Base-by-base conservation (phyloP, 2,329 filamentous ascomycete species). In the Cryphonectria nitschkei region DNA sequence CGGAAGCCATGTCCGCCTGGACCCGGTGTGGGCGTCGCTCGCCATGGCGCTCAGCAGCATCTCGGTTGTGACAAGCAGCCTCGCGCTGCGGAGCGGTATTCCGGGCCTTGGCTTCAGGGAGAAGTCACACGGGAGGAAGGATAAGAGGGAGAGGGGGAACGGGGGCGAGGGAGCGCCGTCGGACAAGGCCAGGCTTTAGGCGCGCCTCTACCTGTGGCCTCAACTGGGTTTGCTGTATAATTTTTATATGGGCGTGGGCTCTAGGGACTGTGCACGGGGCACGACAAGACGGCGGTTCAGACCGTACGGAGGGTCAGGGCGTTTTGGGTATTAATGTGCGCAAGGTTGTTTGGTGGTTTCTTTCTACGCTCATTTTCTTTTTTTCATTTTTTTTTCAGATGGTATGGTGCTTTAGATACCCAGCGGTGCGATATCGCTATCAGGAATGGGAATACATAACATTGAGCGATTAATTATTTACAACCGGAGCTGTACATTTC, bases 31-130 rank as follows among this genome's bases (percentile, higher is more conserved):
- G 95, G 95, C 95, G 6, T 92, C 90, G 74, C 81, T 97, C 78
- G 95, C 95, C 0, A 98, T 98, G 95, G 95, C 95, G 37, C 81
- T 95, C 79, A 97, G 94, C 80, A 95, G 92, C 80, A 90, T 98
- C 75, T 96, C 93, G 77, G 95, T 98, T 62, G 92, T 98, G 66
- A 82, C 89, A 77, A 97, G 94, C 79, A 95, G 92, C 82, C 81
- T 97, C 76, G 85, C 90, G 65, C 80, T 98, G 82, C 88, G 90
- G 78, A 86, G 79, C 68, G 74, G 78, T 65, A 70, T 86, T 14
- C 82, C 83, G 11, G 76, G 80, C 32, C 50, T 86, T 13, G 84
- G 85, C 1, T 88, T 85, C 75, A 78, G 82, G 70, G 77, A 78
- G 46, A 78, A 75, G 72, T 50, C 63, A 2, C 63, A 34, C 14